Evolutionary conservation across 1,284 basidiomycete species (phyloP), one percentile per base, ranked within the genome.

Genomic region (Cutaneotrichosporon arboriforme): DNA sequence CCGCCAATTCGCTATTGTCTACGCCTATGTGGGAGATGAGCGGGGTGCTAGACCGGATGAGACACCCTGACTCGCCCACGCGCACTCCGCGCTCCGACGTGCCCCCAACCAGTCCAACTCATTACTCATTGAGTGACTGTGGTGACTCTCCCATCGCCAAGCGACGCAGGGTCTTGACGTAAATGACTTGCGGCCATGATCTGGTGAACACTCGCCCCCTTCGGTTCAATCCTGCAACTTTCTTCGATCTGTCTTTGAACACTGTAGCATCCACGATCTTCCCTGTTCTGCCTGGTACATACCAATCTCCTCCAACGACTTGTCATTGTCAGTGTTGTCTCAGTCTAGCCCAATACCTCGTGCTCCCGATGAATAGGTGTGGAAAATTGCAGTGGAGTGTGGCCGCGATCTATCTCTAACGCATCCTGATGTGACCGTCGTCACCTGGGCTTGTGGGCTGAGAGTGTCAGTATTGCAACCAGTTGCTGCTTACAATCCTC

Each of bases 401-500:
- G n/a, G n/a, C n/a, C n/a, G n/a, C n/a, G n/a, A n/a, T n/a, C n/a
- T n/a, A n/a, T n/a, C n/a, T n/a, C n/a, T n/a, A n/a, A n/a, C n/a
- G n/a, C n/a, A n/a, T n/a, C n/a, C n/a, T n/a, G n/a, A n/a, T n/a
- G n/a, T n/a, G n/a, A n/a, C n/a, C n/a, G n/a, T n/a, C n/a, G n/a
- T n/a, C n/a, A 55, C 26, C 31, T 45, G 2, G 54, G 52, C 20
- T 57, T 60, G 36, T 56, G 50, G 15, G 47, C 55, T 60, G 40
- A 8, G 12, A 17, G 37, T 52, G 21, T 38, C 41, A 40, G 12
- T 21, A 39, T 5, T 20, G 0, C 2, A 13, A 18, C 1, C 4
- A 15, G 10, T 15, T 4, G 9, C 17, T 17, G 57, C 69, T 60
- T 52, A 72, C 73, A 61, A 37, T 75, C 85, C 72, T 92, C 90